Base-by-base conservation (phyloP, 2,329 filamentous ascomycete genomes). In the Colletotrichum siamense region DNA sequence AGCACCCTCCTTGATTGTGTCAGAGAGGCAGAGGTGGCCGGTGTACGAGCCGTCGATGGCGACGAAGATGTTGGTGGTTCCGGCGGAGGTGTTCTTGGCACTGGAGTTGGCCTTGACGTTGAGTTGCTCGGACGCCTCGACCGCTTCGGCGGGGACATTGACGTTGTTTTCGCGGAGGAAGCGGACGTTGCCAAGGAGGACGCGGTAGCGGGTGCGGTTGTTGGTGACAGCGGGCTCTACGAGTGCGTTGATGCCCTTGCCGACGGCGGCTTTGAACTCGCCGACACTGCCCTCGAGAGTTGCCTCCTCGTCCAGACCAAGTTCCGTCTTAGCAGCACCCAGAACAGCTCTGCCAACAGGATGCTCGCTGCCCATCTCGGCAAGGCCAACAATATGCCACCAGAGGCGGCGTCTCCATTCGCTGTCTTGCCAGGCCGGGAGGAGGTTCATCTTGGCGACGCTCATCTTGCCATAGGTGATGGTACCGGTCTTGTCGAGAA, bases 361-460 rank as follows among this genome's bases (percentile, higher is more conserved):
- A 82, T 99, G 97, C 85, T 99, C 97, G 81, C 95, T 98, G 79
- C 95, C 95, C 91, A 96, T 96, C 86, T 99, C 97, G 1, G 96
- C 94, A n/a, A 99, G 92, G 61, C 96, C 97, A 73, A 99, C 92
- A 77, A 98, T 90, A n/a, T 95, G 92, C 97, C 97, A 99, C 96
- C 96, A 99, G 5, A 98, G 89, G 39, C 92, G 92, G 76, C 91
- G 92, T 73, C 92, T 92, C 88, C 91, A 92, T 36, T 94, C 91
- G 72, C 89, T 93, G 28, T 90, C 89, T 59, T 91, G 88, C 96
- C 96, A 99, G 3, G 89, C 84, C 9, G 91, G 86, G 36, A 91
- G 91, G 44, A 96, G 89, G 66, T 91, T 92, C 26, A 91, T 89
- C 74, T 93, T 92, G 9, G 95, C 94, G 22, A 99, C 96, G 77